Evolutionary conservation across 2,329 filamentous ascomycete genomes (phyloP).

Genomic region (Colletotrichum zoysiae): DNA sequence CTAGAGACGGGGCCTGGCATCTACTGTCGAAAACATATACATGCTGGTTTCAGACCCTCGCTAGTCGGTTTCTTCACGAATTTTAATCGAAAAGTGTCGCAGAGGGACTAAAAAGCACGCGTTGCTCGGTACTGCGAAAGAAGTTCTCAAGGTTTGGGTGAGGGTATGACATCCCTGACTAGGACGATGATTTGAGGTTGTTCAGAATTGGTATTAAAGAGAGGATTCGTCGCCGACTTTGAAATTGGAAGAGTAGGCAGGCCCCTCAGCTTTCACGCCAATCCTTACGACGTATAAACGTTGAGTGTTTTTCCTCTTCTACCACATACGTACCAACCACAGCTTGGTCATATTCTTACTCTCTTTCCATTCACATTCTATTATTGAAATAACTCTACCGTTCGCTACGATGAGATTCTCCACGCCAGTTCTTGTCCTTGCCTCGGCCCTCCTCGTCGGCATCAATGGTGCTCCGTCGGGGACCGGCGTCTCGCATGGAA

Average conservation of each 20-base stretch:
- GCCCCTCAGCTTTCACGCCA: conserved; percentile 29
- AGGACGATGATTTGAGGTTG: not conserved
- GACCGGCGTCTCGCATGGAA: conserved; percentile 1
- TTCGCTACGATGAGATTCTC: conserved; percentile 30
- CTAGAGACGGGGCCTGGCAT: conserved; percentile 15
- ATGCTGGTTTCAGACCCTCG: conserved; percentile 34
- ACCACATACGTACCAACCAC: conserved; percentile 18
- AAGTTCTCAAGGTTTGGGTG: conserved; percentile 28
- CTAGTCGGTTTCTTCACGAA: conserved; percentile 31
- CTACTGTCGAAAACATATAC: not conserved
- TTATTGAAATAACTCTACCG: not conserved
- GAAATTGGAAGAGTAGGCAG: not conserved
- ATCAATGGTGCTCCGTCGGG: conserved; percentile 38
- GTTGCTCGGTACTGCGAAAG: not conserved
- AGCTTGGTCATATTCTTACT: conserved; percentile 17
- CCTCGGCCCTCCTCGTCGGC: conserved; percentile 36
- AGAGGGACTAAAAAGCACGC: conserved; percentile 7
- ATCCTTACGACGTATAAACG: conserved; percentile 24
- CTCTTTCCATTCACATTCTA: not conserved
- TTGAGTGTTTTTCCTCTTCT: conserved; percentile 4
- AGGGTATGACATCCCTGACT: conserved; percentile 24
- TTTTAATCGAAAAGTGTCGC: conserved; percentile 25
- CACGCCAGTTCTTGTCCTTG: conserved; percentile 29
- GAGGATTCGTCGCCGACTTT: not conserved
- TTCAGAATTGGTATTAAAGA: conserved; percentile 32